These are phyloP conservation scores for Thermomucor indicae-seudaticae DNA, from an alignment of 371 early-diverging fungal species.

Conservation along the genomic window DNA sequence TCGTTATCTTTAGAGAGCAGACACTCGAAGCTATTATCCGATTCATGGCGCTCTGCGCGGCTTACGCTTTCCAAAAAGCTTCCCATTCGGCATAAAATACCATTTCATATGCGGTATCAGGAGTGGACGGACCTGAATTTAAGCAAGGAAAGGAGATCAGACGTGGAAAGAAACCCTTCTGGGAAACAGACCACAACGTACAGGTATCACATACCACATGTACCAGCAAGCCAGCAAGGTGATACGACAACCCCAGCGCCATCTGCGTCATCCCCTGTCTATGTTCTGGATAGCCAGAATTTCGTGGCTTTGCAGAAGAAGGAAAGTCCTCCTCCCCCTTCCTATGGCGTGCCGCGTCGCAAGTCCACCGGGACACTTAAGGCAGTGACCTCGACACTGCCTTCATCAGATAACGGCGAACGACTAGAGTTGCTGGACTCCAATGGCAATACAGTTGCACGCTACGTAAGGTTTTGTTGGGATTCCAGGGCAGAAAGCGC, in stretches of 20 bases:
- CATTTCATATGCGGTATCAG: conserved; percentile 31
- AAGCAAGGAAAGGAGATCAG: no score
- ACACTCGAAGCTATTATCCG: conserved; percentile 8
- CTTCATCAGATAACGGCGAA: conserved; percentile 3
- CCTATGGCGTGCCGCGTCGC: conserved; percentile 11
- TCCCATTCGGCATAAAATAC: conserved; percentile 19
- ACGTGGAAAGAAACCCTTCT: no score
- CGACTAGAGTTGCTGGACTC: conserved; percentile 6
- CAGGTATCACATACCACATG: no score
- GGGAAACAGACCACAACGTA: no score
- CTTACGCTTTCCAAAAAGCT: conserved; percentile 16
- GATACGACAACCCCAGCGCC: not conserved
- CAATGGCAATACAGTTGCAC: conserved; percentile 10
- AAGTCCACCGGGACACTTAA: conserved; percentile 18
- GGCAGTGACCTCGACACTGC: not conserved
- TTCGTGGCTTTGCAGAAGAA: not conserved
- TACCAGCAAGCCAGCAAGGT: not conserved
- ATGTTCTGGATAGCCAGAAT: not conserved
- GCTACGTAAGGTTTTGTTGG: conserved; percentile 14
- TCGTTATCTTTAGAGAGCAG: not conserved
- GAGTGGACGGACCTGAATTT: conserved; percentile 27
- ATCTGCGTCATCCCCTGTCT: conserved; percentile 7
- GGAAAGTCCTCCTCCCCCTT: no score
- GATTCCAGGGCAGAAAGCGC: not conserved
- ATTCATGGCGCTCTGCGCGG: no score